A percentile compares a stretch with the other conserved stretches of the same genome.
Evolutionary conservation across 768 basidiomycete species (phyloP).

Genomic region (Peribolospora kevripleyi): DNA sequence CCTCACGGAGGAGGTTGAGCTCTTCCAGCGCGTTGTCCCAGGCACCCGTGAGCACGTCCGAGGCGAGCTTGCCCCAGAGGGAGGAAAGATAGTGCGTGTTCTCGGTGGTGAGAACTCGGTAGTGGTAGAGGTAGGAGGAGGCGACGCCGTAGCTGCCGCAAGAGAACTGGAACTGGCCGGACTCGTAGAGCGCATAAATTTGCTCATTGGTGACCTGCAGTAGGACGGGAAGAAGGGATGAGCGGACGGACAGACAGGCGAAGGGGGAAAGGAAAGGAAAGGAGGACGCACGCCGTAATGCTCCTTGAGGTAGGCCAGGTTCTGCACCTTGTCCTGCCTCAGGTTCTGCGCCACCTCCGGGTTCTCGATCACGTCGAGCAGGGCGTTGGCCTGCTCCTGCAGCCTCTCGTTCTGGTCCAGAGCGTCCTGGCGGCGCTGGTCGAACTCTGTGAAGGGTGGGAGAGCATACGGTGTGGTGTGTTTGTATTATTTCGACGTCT

Average conservation of each 20-base stretch:
- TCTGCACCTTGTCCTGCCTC: slow-evolving; percentile 91
- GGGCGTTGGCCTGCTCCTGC: slow-evolving; percentile 71
- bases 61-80: slow-evolving; percentile 96
- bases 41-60: slow-evolving; percentile 77
- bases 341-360: slow-evolving; percentile 85
- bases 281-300: slow-evolving; percentile 47
- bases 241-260: not conserved
- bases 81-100: slow-evolving; percentile 80
- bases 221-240: not conserved
- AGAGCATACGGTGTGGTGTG: not conserved
- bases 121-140: slow-evolving; percentile 94
- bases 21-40: slow-evolving; percentile 92
- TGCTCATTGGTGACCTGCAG: slow-evolving; percentile 71
- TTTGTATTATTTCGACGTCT: not conserved
- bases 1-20: slow-evolving; percentile 78
- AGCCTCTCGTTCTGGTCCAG: slow-evolving; percentile 62
- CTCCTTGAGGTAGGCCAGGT: slow-evolving; percentile 76
- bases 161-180: slow-evolving; percentile 97
- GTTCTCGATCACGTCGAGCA: slow-evolving; percentile 86
- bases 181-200: slow-evolving; percentile 88
- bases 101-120: slow-evolving; percentile 88
- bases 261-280: not conserved
- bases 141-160: slow-evolving; percentile 91
- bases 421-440: slow-evolving; percentile 52
- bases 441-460: slow-evolving; percentile 37